Base-by-base conservation (phyloP, 2,329 filamentous ascomycete species). In the Fusarium musae region DNA sequence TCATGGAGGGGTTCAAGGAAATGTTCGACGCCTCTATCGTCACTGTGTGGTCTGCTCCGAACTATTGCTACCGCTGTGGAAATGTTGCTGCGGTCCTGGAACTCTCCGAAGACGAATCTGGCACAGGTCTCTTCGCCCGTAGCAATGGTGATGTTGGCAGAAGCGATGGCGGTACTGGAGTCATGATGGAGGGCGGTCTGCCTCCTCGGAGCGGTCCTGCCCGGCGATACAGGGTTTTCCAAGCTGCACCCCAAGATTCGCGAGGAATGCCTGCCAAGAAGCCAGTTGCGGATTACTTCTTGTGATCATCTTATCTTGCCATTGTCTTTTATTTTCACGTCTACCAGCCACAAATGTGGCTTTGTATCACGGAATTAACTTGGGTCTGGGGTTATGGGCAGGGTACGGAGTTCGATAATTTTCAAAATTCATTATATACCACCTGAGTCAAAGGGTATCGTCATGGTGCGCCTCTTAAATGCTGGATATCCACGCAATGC, bases 1-100 rank as follows among this genome's bases (percentile, higher is more conserved):
- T 99, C 73, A 99, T 98, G 96, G 96, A 99, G 82, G 96, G 96
- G 1, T 99, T 98, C 83, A 98, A 98, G 84, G 96, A 98, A 82
- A 98, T 98, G 95, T 99, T 98, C 79, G 94, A 97, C 80, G 93
- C 91, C 19, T 94, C 92, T 53, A 98, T 99, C 73, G 96, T 98
- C 46, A 99, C 96, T 0, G 96, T 99, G n/a, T 99, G 96, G 96
- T 97, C 93, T 2, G 95, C 95, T 15, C 95, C 95, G 2, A 98
- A 98, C 82, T 98, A 98, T 86, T 98, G 95, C 84, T 98, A 98
- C 84, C 91, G 94, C 72, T 98, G 95, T 79, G 95, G 95, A 61
- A 98, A 98, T 78, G 95, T 99, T 17, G 96, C 96, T 2, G 96
- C 96, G 1, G 95, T 99, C 66, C 85, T 99, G 61, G 96, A 99